Evolutionary conservation across 2,329 filamentous ascomycete genomes (phyloP).

Genomic region (Bipolaris sorokiniana): DNA sequence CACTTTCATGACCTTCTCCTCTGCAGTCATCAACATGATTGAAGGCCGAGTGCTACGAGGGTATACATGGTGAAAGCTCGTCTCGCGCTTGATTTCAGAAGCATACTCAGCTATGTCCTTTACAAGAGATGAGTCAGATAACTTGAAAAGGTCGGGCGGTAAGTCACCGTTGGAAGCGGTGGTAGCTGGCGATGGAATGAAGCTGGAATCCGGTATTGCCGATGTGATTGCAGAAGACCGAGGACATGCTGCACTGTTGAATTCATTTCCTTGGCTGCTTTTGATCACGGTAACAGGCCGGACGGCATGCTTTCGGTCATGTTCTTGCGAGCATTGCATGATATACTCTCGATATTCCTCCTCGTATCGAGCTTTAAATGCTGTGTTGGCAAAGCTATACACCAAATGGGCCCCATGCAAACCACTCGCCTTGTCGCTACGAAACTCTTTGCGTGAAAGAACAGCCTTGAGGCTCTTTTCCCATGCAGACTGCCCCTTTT

Average conservation of each 20-base stretch:
- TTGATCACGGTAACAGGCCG: neutral
- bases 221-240: neutral
- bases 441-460: constrained; percentile 24
- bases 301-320: neutral
- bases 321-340: neutral
- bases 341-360: constrained; percentile 6
- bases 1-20: constrained; percentile 30
- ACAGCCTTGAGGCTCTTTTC: constrained; percentile 17
- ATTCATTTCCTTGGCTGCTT: neutral
- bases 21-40: constrained; percentile 26
- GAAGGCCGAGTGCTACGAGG: constrained; percentile 8
- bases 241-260: neutral
- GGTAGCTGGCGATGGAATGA: neutral
- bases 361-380: constrained; percentile 5
- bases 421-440: constrained; percentile 3
- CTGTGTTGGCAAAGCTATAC: constrained; percentile 11
- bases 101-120: neutral
- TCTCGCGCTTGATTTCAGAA: constrained; percentile 3
- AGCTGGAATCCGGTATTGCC: neutral
- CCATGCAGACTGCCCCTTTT: constrained; percentile 17
- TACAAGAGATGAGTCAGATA: neutral
- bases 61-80: constrained; percentile 17
- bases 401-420: neutral
- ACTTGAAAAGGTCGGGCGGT: constrained; percentile 13
- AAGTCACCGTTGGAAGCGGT: neutral